Evolutionary conservation across 495 filamentous ascomycete genomes (phyloP).

Genomic region (Hypoxylon perforatum): DNA sequence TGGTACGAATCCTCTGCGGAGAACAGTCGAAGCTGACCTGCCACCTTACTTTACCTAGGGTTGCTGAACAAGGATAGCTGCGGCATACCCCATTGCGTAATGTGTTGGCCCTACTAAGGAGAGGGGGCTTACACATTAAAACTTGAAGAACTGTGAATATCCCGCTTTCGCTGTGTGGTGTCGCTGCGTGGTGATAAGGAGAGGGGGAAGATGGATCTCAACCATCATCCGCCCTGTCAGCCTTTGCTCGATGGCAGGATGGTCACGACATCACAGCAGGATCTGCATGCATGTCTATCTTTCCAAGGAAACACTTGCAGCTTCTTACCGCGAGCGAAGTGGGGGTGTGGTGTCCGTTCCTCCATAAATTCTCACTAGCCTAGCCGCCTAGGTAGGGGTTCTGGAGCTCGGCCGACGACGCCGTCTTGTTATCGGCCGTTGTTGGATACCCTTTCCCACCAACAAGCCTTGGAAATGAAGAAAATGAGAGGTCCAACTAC

Average conservation of each 20-base stretch:
- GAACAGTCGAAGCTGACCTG: too few relatives aligned
- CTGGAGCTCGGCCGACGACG: slow-evolving; percentile 35
- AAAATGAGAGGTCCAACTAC: slow-evolving; percentile 20
- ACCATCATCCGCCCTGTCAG: slow-evolving; percentile 13
- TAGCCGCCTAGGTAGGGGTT: too few relatives aligned
- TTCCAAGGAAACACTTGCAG: slow-evolving; percentile 35
- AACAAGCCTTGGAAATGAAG: slow-evolving; percentile 9
- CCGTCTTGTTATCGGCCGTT: slow-evolving; percentile 1
- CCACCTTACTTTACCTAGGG: too few relatives aligned
- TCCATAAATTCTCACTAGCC: slow-evolving; percentile 6
- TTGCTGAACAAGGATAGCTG: too few relatives aligned
- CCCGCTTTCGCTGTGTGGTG: not conserved
- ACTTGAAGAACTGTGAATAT: not conserved
- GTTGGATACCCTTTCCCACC: slow-evolving; percentile 2
- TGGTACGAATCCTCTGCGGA: slow-evolving; percentile 30
- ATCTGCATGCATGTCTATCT: slow-evolving; percentile 29
- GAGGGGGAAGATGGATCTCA: slow-evolving; percentile 4
- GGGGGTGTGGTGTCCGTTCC: slow-evolving; percentile 15
- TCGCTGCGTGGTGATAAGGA: too few relatives aligned
- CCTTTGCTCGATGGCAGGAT: slow-evolving; percentile 16
- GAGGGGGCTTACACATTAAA: not conserved
- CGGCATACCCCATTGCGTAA: not conserved
- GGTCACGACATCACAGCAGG: slow-evolving; percentile 35
- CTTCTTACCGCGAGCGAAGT: slow-evolving; percentile 26
- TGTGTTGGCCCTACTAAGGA: not conserved